Base-by-base conservation (phyloP, 495 filamentous ascomycete species). In the Baudoinia panamericana region DNA sequence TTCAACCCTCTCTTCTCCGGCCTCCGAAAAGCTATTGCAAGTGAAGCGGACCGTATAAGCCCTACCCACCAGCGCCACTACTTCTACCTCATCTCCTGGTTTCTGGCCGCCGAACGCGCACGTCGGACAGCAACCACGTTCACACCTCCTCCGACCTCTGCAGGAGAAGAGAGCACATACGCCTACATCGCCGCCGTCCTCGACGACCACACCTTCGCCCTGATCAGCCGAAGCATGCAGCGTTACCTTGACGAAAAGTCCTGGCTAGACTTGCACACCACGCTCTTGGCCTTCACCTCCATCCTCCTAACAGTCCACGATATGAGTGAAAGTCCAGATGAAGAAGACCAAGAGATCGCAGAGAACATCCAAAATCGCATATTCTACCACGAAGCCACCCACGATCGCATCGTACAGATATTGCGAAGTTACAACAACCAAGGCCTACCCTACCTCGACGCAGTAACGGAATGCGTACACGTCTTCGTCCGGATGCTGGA, bases 321-420 rank as follows among this genome's bases (percentile, higher is more conserved):
- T 43, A 99, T 99, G 92, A 66, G 76, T 3, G 72, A 79, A 27
- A 88, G 83, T 0, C 72, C 73, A 0, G 67, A 84, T 18, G 88
- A 95, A 46, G 92, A 96, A 8, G 84, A 99, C 51, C 83, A 92
- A 58, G 92, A 96, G 45, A 95, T 99, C 51, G 92, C 92, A 4
- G 88, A 99, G 52, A 99, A 97, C 47, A 94, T 93, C 27, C 78
- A 93, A 37, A 90, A 80, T 52, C 82, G 92, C 21, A 84, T 99
- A 1, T 99, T 99, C 57, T 96, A 99, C 62, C 92, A 99, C 59
- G 86, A 96, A 52, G 77, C 80, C 0, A 95, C 86, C 0, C 82
- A 96, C 53, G 88, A 96, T 45, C 68, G 82, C 5, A 72, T 96
- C 16, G 65, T 90, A 18, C 69, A 75, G 30, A 82, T 94, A 23